Percentiles rank a stretch among this genome's conserved stretches.
phyloP scores from a whole-genome alignment of 768 basidiomycete genomes.

The Leucosporidium scottii region DNA sequence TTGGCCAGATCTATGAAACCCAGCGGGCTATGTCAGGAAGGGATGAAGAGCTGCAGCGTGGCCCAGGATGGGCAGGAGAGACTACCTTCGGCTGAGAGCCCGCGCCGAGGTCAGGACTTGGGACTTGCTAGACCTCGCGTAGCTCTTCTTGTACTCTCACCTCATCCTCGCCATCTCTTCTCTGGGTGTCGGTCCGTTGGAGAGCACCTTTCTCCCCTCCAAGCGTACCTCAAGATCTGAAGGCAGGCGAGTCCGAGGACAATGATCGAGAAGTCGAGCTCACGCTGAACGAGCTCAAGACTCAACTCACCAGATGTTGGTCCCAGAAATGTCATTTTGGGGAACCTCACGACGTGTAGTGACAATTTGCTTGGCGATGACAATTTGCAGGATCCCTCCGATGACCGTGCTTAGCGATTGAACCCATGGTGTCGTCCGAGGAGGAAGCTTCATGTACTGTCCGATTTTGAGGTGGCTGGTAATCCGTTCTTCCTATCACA shows the following conservation, averaged over 20 bases:
- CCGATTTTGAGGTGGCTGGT: constrained; percentile 56
- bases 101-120: too few relatives aligned
- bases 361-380: constrained; percentile 60
- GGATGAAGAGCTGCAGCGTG: not conserved
- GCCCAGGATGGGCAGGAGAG: not conserved
- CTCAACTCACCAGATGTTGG: constrained; percentile 49
- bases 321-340: constrained; percentile 55
- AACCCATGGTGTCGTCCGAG: constrained; percentile 57
- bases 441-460: constrained; percentile 55
- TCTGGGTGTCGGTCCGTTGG: too few relatives aligned
- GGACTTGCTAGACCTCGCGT: too few relatives aligned
- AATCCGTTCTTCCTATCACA: too few relatives aligned
- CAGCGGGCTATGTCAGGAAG: too few relatives aligned
- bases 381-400: constrained; percentile 43
- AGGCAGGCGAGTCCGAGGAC: not conserved
- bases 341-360: constrained; percentile 50
- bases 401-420: constrained; percentile 55
- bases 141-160: too few relatives aligned
- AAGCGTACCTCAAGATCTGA: too few relatives aligned
- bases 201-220: too few relatives aligned
- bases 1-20: constrained; percentile 44
- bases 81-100: too few relatives aligned
- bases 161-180: too few relatives aligned
- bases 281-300: not conserved
- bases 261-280: not conserved